phyloP scores from a whole-genome alignment of 116 monocot genomes.

The Phalaenopsis hybrid region DNA sequence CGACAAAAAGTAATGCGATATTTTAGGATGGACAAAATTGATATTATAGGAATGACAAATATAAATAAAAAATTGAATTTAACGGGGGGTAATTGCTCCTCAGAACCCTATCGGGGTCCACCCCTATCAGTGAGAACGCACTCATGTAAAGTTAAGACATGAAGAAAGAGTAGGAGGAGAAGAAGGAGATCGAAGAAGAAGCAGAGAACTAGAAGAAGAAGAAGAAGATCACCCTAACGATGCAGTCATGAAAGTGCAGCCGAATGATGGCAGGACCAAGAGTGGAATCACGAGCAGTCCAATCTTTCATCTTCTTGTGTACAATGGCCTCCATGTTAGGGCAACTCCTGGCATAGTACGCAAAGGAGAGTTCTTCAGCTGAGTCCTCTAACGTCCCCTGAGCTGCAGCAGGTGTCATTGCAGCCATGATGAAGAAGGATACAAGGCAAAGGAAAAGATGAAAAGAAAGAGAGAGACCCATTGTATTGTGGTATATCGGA shows the following conservation, averaged over 20 bases:
- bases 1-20: too few relatives aligned
- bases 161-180: too few relatives aligned
- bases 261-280: slow-evolving; percentile 42
- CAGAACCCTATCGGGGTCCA: too few relatives aligned
- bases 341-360: slow-evolving; percentile 33
- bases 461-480: neutral
- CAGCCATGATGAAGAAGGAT: neutral
- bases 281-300: slow-evolving; percentile 28
- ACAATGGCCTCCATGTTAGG: slow-evolving; percentile 51
- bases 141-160: too few relatives aligned
- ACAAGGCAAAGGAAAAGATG: neutral
- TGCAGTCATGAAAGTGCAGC: slow-evolving; percentile 56
- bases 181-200: too few relatives aligned
- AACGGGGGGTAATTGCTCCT: too few relatives aligned
- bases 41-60: too few relatives aligned
- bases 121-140: too few relatives aligned
- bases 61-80: too few relatives aligned
- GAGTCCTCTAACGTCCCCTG: neutral
- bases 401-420: neutral
- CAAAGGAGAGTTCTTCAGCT: slow-evolving; percentile 21
- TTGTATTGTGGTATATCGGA: neutral
- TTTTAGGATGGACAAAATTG: too few relatives aligned
- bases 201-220: too few relatives aligned
- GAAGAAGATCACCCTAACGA: slow-evolving; percentile 26
- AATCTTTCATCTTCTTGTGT: slow-evolving; percentile 27